Percentiles rank a stretch among this genome's conserved stretches.
Conservation (phyloP, 2,329 filamentous ascomycete species). For the Diaporthe caulivora region DNA sequence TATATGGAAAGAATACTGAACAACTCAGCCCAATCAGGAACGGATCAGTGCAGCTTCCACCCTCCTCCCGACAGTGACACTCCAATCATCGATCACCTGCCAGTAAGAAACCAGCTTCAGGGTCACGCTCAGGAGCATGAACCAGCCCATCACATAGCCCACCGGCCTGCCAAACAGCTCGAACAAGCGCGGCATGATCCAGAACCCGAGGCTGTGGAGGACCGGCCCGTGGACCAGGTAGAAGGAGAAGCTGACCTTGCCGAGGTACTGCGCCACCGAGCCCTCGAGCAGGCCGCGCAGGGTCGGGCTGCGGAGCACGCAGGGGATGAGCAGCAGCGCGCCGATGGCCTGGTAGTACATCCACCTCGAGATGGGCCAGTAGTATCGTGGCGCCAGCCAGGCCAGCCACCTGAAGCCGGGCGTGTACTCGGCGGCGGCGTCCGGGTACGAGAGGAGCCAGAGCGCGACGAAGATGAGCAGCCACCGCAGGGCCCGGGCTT, state of each 20-base stretch:
- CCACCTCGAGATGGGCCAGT: slow-evolving; percentile 52
- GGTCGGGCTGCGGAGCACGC: slow-evolving; percentile 49
- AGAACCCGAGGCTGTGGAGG: slow-evolving; percentile 46
- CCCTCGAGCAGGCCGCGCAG: slow-evolving; percentile 49
- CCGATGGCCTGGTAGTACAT: slow-evolving; percentile 56
- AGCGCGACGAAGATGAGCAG: slow-evolving; percentile 48
- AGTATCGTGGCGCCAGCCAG: slow-evolving; percentile 51
- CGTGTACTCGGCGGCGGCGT: slow-evolving; percentile 53
- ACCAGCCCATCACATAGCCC: slow-evolving; percentile 50
- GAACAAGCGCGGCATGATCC: slow-evolving; percentile 55
- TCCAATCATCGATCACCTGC: slow-evolving; percentile 54
- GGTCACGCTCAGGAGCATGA: slow-evolving; percentile 47
- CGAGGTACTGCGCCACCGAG: slow-evolving; percentile 52
- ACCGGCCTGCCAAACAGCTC: slow-evolving; percentile 49
- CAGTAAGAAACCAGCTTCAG: slow-evolving; percentile 53
- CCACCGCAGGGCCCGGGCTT: slow-evolving; percentile 45
- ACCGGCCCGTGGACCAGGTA: slow-evolving; percentile 54
- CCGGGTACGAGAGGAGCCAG: slow-evolving; percentile 55
- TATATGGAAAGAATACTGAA: background rate
- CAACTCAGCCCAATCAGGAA: slow-evolving; percentile 3
- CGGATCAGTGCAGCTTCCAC: slow-evolving; percentile 49
- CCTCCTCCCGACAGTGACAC: slow-evolving; percentile 51
- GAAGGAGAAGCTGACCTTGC: slow-evolving; percentile 56
- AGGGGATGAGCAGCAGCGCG: slow-evolving; percentile 52
- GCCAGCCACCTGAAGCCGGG: slow-evolving; percentile 53